Base-by-base conservation (phyloP, 2,329 filamentous ascomycete species). In the Madurella fahalii region DNA sequence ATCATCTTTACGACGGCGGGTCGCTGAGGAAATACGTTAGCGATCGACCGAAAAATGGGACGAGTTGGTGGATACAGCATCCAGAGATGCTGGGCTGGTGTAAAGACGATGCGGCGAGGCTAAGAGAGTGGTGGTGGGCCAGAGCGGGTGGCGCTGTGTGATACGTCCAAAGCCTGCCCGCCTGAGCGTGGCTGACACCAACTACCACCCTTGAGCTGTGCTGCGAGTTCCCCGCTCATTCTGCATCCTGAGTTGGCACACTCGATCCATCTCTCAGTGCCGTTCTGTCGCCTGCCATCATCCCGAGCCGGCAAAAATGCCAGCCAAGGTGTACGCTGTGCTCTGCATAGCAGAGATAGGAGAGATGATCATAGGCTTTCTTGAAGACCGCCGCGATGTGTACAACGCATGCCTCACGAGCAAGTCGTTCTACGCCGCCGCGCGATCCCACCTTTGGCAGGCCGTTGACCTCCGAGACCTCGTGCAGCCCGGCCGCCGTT, bases 1-100 rank as follows among this genome's bases (percentile, higher is more conserved):
- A 83, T 32, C 80, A 83, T 47, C 66, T 72, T 1, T 82, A 78
- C 53, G 80, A 82, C 2, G 74, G 72, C 1, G 71, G 73, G 1
- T 69, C 69, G 55, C 51, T 76, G 53, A 73, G 74, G 61, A 75
- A 75, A 61, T 76, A 75, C 42, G 68, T 60, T 0, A 74, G 71
- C 46, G 72, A 76, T 55, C 57, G 61, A 41, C 61, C 65, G 5
- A 60, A 43, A 42, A 51, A 55, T 5, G 65, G 65, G 1, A 60
- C 56, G 4, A 63, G 57, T 12, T 83, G 79, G 80, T 82, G 80
- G 80, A 75, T 75, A 47, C 72, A 78, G 62, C 67, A 79, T 48
- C 77, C 78, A 4, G 58, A 58, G 32, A 68, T 73, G 30, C 61
- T 82, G 57, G 62, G 57, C 2, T 82, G 79, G 79, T 82, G 79